Evolutionary conservation across 768 basidiomycete species (phyloP).

Genomic region (Tricholoma sp.): DNA sequence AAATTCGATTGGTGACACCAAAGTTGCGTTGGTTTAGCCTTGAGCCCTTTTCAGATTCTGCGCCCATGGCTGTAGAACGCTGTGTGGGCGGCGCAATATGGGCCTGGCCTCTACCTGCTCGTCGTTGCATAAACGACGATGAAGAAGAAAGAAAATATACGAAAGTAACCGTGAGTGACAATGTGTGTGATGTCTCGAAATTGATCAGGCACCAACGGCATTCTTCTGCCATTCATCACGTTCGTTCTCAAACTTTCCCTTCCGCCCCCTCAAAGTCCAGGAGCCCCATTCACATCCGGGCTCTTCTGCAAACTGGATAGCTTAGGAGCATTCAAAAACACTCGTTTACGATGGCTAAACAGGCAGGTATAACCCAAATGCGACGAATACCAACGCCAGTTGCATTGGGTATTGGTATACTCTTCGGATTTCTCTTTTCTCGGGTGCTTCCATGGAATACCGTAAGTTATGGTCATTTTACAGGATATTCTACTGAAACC

Average conservation of each 20-base stretch:
- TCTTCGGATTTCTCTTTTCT: conserved; percentile 56
- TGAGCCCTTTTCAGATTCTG: conserved; percentile 46
- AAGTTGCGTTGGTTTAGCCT: conserved; percentile 52
- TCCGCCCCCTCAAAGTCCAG: background rate
- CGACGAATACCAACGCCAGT: conserved; percentile 48
- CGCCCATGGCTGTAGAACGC: conserved; percentile 39
- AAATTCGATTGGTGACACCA: conserved; percentile 65
- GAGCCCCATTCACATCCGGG: background rate
- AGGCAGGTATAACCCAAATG: conserved; percentile 22
- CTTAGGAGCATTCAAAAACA: background rate
- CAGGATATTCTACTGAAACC: conserved; percentile 1
- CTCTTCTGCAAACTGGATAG: background rate
- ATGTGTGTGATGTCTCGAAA: background rate
- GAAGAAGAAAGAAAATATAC: conserved; percentile 4
- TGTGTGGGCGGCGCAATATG: conserved; percentile 47
- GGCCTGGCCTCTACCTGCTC: conserved; percentile 45
- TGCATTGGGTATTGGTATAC: conserved; percentile 55
- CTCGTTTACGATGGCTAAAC: conserved; percentile 7
- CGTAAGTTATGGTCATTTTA: conserved; percentile 18
- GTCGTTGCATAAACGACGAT: conserved; percentile 55
- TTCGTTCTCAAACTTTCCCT: conserved; percentile 1
- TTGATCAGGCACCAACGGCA: background rate
- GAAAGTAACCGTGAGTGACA: conserved; percentile 19
- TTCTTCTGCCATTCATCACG: conserved; percentile 1
- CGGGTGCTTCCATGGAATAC: conserved; percentile 43